Evolutionary conservation across 2,329 filamentous ascomycete genomes (phyloP).

Genomic region (Aureobasidium uvarum): DNA sequence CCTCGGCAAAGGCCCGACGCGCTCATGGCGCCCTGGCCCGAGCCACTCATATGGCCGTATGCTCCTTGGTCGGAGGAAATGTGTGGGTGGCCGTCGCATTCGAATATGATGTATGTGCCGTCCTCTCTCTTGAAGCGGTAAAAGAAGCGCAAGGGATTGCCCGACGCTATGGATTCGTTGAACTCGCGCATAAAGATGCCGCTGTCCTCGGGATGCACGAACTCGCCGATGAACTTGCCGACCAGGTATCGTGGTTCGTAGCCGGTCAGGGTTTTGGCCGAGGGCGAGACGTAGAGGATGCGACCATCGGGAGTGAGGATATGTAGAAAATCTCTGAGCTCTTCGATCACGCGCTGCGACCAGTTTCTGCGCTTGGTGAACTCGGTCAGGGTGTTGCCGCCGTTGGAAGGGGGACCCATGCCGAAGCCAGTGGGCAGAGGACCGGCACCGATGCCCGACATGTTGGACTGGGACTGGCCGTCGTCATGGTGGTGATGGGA

Average conservation of each 20-base stretch:
- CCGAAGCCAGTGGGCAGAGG: conserved; percentile 57
- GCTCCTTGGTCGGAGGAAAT: conserved; percentile 65
- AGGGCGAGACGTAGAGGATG: conserved; percentile 83
- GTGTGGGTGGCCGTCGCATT: conserved; percentile 90
- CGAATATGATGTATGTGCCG: conserved; percentile 73
- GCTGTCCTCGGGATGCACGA: conserved; percentile 82
- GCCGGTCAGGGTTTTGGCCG: conserved; percentile 70
- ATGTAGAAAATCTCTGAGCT: conserved; percentile 83
- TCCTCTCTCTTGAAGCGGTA: conserved; percentile 78
- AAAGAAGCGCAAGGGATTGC: conserved; percentile 77
- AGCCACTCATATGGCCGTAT: conserved; percentile 46
- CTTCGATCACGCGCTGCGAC: conserved; percentile 85
- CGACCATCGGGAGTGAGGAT: conserved; percentile 82
- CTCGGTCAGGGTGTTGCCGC: conserved; percentile 59
- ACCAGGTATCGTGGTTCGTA: conserved; percentile 68
- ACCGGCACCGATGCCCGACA: conserved; percentile 53
- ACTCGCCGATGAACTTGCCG: conserved; percentile 73
- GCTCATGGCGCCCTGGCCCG: conserved; percentile 53
- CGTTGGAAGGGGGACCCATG: conserved; percentile 44
- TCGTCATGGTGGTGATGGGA: conserved; percentile 24
- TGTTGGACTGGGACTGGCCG: conserved; percentile 32
- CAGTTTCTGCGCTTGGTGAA: conserved; percentile 71
- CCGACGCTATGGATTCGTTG: conserved; percentile 81
- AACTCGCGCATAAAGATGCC: conserved; percentile 81
- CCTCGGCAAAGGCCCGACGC: conserved; percentile 72